Percentiles rank a stretch among this genome's conserved stretches.
Evolutionary conservation across 2,329 filamentous ascomycete species (phyloP).

Genomic region (Biscogniauxia marginata): DNA sequence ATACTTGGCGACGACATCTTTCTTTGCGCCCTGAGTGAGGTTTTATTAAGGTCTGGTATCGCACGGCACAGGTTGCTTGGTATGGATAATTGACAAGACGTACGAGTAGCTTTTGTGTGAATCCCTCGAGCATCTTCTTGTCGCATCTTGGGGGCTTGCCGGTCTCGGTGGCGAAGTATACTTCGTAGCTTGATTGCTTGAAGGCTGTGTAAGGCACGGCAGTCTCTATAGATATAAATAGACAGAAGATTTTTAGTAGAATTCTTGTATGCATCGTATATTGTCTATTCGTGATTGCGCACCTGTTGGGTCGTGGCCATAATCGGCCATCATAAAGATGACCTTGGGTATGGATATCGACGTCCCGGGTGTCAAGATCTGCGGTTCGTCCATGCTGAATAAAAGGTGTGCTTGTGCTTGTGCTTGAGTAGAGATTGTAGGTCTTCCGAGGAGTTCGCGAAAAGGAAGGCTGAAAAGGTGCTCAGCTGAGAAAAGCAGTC

Average conservation of each 20-base stretch:
- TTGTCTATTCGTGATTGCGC: background rate
- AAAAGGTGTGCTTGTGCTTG: background rate
- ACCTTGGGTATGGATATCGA: conserved; percentile 33
- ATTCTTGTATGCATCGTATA: background rate
- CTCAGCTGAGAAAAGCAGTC: background rate
- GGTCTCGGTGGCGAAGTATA: conserved; percentile 50
- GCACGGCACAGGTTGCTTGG: no score
- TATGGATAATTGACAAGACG: no score
- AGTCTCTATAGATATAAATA: conserved; percentile 39
- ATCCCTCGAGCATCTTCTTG: conserved; percentile 46
- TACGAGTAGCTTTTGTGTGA: conserved; percentile 51
- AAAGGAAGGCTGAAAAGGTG: no score
- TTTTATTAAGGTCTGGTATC: no score
- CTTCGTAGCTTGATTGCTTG: conserved; percentile 45
- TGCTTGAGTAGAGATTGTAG: background rate
- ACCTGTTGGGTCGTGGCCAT: conserved; percentile 56
- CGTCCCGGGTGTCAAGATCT: conserved; percentile 21
- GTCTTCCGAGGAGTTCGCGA: no score
- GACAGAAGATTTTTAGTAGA: conserved; percentile 1
- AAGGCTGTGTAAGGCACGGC: conserved; percentile 49
- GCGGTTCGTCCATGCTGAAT: conserved; percentile 27
- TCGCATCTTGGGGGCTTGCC: conserved; percentile 49
- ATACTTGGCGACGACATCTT: conserved; percentile 41
- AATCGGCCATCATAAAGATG: conserved; percentile 52
- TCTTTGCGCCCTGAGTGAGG: conserved; percentile 49